Evolutionary conservation across 305 asterid species (phyloP).

Genomic region (Fraxinus ornus): DNA sequence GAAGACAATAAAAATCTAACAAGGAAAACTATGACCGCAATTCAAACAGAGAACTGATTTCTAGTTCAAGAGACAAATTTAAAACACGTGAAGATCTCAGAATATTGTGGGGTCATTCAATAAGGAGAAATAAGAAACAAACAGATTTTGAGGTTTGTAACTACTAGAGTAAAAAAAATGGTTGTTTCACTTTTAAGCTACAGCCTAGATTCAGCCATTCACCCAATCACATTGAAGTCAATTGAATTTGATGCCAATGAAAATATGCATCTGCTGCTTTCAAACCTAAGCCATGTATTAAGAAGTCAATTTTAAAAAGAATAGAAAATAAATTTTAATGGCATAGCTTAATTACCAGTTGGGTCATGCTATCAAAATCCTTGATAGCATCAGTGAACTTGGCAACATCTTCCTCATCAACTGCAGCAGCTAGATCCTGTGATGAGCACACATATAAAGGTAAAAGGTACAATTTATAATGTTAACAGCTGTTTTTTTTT

Average conservation of each 20-base stretch:
- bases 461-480: slow-evolving; percentile 1
- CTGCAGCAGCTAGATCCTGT: slow-evolving; percentile 81
- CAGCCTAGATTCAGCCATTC: background rate
- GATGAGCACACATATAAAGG: slow-evolving; percentile 11
- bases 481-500: background rate
- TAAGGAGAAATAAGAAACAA: background rate
- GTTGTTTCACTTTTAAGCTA: background rate
- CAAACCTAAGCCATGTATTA: background rate
- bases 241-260: background rate
- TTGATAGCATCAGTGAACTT: slow-evolving; percentile 90
- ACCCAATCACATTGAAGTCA: background rate
- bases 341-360: slow-evolving; percentile 55
- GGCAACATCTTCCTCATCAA: slow-evolving; percentile 89
- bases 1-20: background rate
- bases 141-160: background rate
- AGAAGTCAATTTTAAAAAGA: background rate
- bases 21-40: background rate
- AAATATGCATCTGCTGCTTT: background rate
- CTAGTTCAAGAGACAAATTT: background rate
- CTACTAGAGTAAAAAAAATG: background rate
- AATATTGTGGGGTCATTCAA: background rate
- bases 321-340: background rate
- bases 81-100: background rate
- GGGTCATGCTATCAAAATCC: slow-evolving; percentile 94
- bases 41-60: too few species aligned